These are phyloP conservation scores for Tarenaya hassleriana DNA, from an alignment of 345 rosid species.

Conservation along the genomic window DNA sequence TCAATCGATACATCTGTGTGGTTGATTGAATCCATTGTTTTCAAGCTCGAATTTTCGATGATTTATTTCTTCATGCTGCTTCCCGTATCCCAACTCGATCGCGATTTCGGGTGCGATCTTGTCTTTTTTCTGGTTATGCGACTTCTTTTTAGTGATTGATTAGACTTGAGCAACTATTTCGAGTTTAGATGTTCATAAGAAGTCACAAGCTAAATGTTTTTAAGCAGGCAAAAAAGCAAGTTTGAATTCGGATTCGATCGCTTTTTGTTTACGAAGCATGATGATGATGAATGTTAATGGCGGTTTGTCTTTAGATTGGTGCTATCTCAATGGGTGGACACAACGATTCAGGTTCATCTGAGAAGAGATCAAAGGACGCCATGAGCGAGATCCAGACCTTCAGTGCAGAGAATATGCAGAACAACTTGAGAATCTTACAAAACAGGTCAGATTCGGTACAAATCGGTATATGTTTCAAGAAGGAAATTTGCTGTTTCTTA, in stretches of 20 bases:
- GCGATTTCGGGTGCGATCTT: too few relatives aligned
- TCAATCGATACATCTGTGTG: too few relatives aligned
- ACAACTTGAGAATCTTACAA: slow-evolving; percentile 81
- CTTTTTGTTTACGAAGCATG: background rate
- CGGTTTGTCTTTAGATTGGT: slow-evolving; percentile 16
- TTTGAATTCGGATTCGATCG: slow-evolving; percentile 3
- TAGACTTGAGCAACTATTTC: too few relatives aligned
- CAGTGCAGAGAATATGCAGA: slow-evolving; percentile 76
- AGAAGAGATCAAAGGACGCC: slow-evolving; percentile 55
- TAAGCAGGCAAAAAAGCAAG: too few relatives aligned
- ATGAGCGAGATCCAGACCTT: slow-evolving; percentile 55
- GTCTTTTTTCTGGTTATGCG: too few relatives aligned
- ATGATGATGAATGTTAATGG: background rate
- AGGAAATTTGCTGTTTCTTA: background rate
- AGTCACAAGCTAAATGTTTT: too few relatives aligned
- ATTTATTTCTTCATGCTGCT: too few relatives aligned
- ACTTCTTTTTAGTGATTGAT: too few relatives aligned
- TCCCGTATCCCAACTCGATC: too few relatives aligned
- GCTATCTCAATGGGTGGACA: slow-evolving; percentile 44
- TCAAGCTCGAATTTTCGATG: too few relatives aligned
- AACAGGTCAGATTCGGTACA: slow-evolving; percentile 56
- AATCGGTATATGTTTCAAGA: background rate
- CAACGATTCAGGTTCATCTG: slow-evolving; percentile 43
- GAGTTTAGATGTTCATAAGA: too few relatives aligned
- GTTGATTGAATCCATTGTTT: too few relatives aligned